A percentile compares a stretch with the other conserved stretches of the same genome.
Evolutionary conservation across 208 protist species (phyloP).

Genomic region (Paratrypanosoma confusum): DNA sequence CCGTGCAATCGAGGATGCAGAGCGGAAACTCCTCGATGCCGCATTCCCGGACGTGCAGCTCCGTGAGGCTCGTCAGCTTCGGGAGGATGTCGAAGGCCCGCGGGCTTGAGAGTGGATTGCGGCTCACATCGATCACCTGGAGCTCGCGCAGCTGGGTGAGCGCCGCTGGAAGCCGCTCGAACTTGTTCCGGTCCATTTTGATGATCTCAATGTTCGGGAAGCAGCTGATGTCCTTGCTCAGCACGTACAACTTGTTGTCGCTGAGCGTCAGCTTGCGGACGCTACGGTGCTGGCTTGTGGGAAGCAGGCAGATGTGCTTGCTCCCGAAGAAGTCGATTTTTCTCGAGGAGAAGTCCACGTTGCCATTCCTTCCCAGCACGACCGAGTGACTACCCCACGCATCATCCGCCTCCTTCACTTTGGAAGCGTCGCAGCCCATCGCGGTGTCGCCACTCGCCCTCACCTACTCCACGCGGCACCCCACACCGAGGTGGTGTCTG

Average conservation of each 20-base stretch:
- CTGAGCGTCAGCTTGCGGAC: constrained; percentile 58
- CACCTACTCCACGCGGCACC: too few relatives aligned
- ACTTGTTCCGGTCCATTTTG: constrained; percentile 61
- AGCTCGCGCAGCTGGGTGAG: constrained; percentile 40
- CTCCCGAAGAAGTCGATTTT: constrained; percentile 46
- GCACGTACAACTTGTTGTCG: constrained; percentile 66
- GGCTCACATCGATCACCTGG: constrained; percentile 46
- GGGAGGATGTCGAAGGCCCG: constrained; percentile 39
- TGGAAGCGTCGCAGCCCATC: too few relatives aligned
- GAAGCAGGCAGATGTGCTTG: constrained; percentile 56
- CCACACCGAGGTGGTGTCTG: too few relatives aligned
- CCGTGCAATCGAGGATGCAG: constrained; percentile 27
- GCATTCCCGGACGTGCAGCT: constrained; percentile 45
- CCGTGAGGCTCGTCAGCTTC: constrained; percentile 31
- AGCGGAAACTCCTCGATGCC: constrained; percentile 28
- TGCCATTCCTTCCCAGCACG: too few relatives aligned
- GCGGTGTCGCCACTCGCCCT: too few relatives aligned
- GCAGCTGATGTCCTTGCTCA: constrained; percentile 64
- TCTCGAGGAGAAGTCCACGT: constrained; percentile 63
- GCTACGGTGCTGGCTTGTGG: constrained; percentile 44
- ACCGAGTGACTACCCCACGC: too few relatives aligned
- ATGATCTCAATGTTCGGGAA: constrained; percentile 62
- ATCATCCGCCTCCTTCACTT: too few relatives aligned
- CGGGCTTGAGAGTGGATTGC: constrained; percentile 41
- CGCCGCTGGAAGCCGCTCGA: constrained; percentile 57